Evolutionary conservation across 1,139 yeast genomes (phyloP).

Genomic region (Candida frijolesensis): DNA sequence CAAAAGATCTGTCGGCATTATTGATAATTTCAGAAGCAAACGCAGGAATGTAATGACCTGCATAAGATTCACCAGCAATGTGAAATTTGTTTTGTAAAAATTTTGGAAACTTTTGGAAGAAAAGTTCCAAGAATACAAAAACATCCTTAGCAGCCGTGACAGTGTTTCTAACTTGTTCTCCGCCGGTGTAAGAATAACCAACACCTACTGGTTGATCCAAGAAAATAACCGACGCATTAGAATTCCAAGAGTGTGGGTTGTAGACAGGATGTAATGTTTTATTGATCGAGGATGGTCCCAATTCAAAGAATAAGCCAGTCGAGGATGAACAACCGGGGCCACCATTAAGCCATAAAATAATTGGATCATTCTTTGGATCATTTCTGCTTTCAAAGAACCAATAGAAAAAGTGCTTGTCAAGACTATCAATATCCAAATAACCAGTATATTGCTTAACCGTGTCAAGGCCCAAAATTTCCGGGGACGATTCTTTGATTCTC

Average conservation of each 20-base stretch:
- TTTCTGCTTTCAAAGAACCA: constrained; percentile 92
- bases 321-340: constrained; percentile 92
- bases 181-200: constrained; percentile 73
- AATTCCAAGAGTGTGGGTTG: constrained; percentile 86
- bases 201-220: constrained; percentile 95
- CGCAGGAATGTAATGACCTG: constrained; percentile 84
- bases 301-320: constrained; percentile 89
- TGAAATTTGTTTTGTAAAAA: constrained; percentile 65
- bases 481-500: constrained; percentile 43
- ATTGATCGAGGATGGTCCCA: constrained; percentile 82
- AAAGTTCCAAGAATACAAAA: constrained; percentile 73
- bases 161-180: constrained; percentile 58
- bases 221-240: constrained; percentile 86
- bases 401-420: constrained; percentile 76
- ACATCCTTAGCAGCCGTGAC: constrained; percentile 79
- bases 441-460: constrained; percentile 66
- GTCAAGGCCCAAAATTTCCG: constrained; percentile 52
- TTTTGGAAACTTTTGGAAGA: constrained; percentile 74
- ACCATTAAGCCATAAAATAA: constrained; percentile 86
- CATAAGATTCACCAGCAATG: constrained; percentile 87
- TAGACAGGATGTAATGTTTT: constrained; percentile 65
- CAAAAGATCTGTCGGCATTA: constrained; percentile 66
- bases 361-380: constrained; percentile 84
- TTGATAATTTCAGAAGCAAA: constrained; percentile 73
- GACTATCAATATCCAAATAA: constrained; percentile 56